Base-by-base conservation (phyloP, 192 early-diverging fungal species). In the Backusella parvicylindrica region DNA sequence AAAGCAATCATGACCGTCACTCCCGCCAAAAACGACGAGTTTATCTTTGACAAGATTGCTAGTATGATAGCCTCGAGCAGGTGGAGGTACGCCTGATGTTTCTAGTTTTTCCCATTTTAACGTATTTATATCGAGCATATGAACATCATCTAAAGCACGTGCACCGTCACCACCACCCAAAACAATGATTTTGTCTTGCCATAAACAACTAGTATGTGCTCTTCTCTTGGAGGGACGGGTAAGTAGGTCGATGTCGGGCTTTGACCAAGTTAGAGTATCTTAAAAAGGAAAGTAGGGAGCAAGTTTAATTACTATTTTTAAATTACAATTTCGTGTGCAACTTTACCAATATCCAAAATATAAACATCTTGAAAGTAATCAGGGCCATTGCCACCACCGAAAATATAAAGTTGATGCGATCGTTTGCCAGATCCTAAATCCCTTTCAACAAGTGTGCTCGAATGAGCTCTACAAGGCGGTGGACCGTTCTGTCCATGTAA, bases 91-190 rank as follows among this genome's bases (percentile, higher is more conserved):
- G 26, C 93, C 91, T 9, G 77, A 79, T 2, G 91, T 89, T 68
- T 87, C 84, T 28, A 93, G 82, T 69, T 88, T 85, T 47, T 86
- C 83, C 92, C 93, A 93, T n/a, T 37, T 12, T 35, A 68, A 36
- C 33, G 65, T 65, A 21, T 49, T 73, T 60, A 89, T 82, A 72
- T 91, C 84, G 41, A 93, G 77, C 13, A 79, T 76, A 83, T 91
- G 94, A 23, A 95, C 82, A 78, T 97, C 95, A 70, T 91, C 88
- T 21, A 97, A 80, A 1, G 95, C 93, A n/a, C 86, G 86, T 26
- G 87, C 85, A 2, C 95, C 95, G 77, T 97, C 94, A 36, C 95
- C 95, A 18, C 95, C 95, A 41, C 94, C 95, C 81, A 94, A 93
- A 38, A 97, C 81, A 47, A 95, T 94, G 40, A 96, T 85, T 21